These are phyloP conservation scores for Hordeum pubiflorum DNA, from an alignment of 202 grass and related monocot genomes.

Conservation along the genomic window DNA sequence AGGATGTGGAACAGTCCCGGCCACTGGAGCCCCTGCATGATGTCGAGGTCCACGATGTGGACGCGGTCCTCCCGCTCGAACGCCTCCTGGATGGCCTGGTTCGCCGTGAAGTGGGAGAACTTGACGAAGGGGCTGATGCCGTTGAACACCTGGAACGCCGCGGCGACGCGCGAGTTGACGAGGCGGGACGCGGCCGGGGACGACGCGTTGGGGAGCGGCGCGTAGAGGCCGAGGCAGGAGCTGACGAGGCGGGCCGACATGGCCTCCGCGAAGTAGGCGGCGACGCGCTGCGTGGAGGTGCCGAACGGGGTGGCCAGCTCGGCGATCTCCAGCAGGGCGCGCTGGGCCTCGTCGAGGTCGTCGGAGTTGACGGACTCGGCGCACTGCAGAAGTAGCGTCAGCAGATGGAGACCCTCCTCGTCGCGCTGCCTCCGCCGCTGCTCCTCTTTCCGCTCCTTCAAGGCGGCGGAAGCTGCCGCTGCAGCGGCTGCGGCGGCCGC, in stretches of 20 bases:
- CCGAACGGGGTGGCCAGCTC: constrained; percentile 87
- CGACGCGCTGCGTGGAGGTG: constrained; percentile 80
- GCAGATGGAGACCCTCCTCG: constrained; percentile 68
- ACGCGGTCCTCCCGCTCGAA: constrained; percentile 96
- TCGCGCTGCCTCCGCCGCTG: constrained; percentile 66
- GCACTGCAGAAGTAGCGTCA: constrained; percentile 81
- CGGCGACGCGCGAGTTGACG: constrained; percentile 32
- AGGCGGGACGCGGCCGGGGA: constrained; percentile 34
- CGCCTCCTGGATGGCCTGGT: constrained; percentile 96
- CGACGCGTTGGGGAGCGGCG: constrained; percentile 41
- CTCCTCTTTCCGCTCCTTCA: constrained; percentile 54
- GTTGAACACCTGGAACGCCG: constrained; percentile 97
- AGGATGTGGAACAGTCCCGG: constrained; percentile 97
- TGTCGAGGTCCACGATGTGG: constrained; percentile 97
- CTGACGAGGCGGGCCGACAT: constrained; percentile 79
- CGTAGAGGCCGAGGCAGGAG: constrained; percentile 80
- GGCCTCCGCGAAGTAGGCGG: constrained; percentile 88
- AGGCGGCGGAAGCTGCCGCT: background rate
- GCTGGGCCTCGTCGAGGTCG: constrained; percentile 70
- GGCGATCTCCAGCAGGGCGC: constrained; percentile 60
- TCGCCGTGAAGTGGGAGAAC: constrained; percentile 96
- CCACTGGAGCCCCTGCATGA: constrained; percentile 97
- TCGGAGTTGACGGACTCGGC: constrained; percentile 71
- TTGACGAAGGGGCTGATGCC: constrained; percentile 95
- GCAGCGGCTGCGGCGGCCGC: constrained; percentile 1